These are phyloP conservation scores for Coemansia sp. DNA, from an alignment of 192 early-diverging fungal species.

Conservation along the genomic window DNA sequence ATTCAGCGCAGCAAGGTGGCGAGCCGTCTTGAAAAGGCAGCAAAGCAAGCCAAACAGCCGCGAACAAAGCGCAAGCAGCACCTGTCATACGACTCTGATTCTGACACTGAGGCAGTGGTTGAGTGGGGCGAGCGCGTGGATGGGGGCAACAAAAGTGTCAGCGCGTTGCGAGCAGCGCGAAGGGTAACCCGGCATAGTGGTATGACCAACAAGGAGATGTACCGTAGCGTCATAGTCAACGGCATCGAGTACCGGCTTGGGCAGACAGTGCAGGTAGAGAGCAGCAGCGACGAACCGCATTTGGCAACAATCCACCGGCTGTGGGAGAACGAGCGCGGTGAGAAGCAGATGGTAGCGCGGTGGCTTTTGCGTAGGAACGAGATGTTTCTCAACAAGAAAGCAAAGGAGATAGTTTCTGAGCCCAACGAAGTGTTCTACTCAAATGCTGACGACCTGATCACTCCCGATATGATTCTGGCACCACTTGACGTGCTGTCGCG, in stretches of 20 bases:
- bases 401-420: slow-evolving; percentile 13
- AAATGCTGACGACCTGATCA: slow-evolving; percentile 50
- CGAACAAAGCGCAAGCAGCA: slow-evolving; percentile 20
- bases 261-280: slow-evolving; percentile 27
- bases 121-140: slow-evolving; percentile 28
- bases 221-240: slow-evolving; percentile 46
- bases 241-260: slow-evolving; percentile 48
- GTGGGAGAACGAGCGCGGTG: slow-evolving; percentile 57
- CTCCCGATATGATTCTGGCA: slow-evolving; percentile 34
- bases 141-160: not conserved
- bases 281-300: slow-evolving; percentile 45
- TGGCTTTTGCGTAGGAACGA: slow-evolving; percentile 55
- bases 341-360: slow-evolving; percentile 49
- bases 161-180: slow-evolving; percentile 23
- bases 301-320: slow-evolving; percentile 55
- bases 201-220: slow-evolving; percentile 53
- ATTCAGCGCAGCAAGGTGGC: slow-evolving; percentile 30
- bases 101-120: slow-evolving; percentile 18
- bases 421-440: slow-evolving; percentile 45
- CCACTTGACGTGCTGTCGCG: slow-evolving; percentile 33
- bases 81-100: slow-evolving; percentile 10
- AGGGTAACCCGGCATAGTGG: slow-evolving; percentile 59
- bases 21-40: slow-evolving; percentile 31
- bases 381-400: slow-evolving; percentile 25
- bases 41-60: slow-evolving; percentile 8